Percentiles rank a stretch among this genome's conserved stretches.
These are phyloP conservation scores for Lodderomyces margitis DNA, from an alignment of 1,139 yeast species.

Conservation along the genomic window DNA sequence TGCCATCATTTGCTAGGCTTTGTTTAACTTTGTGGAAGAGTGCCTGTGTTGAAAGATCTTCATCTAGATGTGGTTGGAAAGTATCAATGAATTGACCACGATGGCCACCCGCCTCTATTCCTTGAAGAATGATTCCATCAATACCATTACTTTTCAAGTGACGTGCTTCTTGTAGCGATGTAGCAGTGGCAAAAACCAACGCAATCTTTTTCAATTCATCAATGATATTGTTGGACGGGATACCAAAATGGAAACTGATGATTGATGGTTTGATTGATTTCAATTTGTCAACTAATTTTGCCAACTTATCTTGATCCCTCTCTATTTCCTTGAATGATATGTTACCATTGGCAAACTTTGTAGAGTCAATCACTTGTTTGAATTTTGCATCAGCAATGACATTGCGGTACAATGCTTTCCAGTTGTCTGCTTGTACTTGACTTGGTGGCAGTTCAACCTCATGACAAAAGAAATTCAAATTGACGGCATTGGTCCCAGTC, in stretches of 20 bases:
- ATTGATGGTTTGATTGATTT: conserved; percentile 27
- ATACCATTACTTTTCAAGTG: conserved; percentile 18
- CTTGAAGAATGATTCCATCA: conserved; percentile 48
- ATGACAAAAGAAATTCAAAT: conserved; percentile 49
- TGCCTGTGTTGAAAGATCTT: conserved; percentile 32
- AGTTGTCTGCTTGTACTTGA: conserved; percentile 20
- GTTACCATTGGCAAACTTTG: conserved; percentile 22
- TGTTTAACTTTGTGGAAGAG: conserved; percentile 27
- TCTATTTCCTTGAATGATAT: conserved; percentile 38
- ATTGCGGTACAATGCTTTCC: conserved; percentile 22
- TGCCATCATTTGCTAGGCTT: conserved; percentile 11
- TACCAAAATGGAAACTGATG: conserved; percentile 52
- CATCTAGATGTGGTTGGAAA: conserved; percentile 23
- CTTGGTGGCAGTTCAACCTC: conserved; percentile 23
- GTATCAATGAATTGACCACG: conserved; percentile 41
- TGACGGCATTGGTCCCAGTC: conserved; percentile 22
- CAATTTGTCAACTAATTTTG: conserved; percentile 14
- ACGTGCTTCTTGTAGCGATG: conserved; percentile 40
- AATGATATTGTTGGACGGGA: conserved; percentile 38
- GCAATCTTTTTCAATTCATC: conserved; percentile 40
- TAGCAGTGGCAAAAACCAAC: conserved; percentile 49
- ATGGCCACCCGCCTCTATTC: conserved; percentile 57
- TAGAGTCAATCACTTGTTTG: conserved; percentile 2
- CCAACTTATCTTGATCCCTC: conserved; percentile 9
- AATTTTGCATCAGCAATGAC: conserved; percentile 10